Conservation (phyloP, 1,284 basidiomycete species). For the Stereum hirsutum region DNA sequence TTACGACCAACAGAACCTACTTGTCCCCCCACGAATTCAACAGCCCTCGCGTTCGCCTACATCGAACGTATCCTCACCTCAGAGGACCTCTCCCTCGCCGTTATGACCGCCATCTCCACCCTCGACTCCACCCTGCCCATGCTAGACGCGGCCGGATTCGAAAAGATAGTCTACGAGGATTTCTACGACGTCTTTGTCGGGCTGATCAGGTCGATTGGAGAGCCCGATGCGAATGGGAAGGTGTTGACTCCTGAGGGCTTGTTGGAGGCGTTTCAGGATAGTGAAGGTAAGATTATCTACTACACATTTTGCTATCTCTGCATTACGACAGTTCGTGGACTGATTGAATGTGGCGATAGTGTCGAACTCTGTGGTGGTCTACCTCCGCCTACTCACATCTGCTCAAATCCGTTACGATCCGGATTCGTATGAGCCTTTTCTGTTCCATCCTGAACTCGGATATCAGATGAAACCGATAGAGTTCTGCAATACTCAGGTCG, state of each 20-base stretch:
- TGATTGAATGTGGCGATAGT: slow-evolving; percentile 23
- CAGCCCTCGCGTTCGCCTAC: slow-evolving; percentile 49
- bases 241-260: slow-evolving; percentile 30
- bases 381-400: slow-evolving; percentile 73
- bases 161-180: slow-evolving; percentile 52
- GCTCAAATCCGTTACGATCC: slow-evolving; percentile 68
- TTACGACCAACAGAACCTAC: slow-evolving; percentile 13
- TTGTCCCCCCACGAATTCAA: no score
- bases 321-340: slow-evolving; percentile 3
- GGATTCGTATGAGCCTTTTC: slow-evolving; percentile 60
- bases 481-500: slow-evolving; percentile 75
- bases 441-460: slow-evolving; percentile 66
- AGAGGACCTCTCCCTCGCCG: slow-evolving; percentile 33
- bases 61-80: slow-evolving; percentile 39
- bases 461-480: slow-evolving; percentile 47
- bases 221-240: slow-evolving; percentile 25
- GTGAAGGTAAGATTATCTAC: slow-evolving; percentile 34
- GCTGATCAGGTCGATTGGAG: slow-evolving; percentile 33
- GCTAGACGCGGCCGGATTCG: slow-evolving; percentile 57
- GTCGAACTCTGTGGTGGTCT: slow-evolving; percentile 66
- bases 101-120: slow-evolving; percentile 40
- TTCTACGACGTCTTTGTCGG: slow-evolving; percentile 41
- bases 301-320: slow-evolving; percentile 1
- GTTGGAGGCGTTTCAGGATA: slow-evolving; percentile 44
- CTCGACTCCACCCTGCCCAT: slow-evolving; percentile 43